Percentiles rank a stretch among this genome's conserved stretches.
These are phyloP conservation scores for Neurospora discreta DNA, from an alignment of 495 filamentous ascomycete genomes.

Conservation along the genomic window DNA sequence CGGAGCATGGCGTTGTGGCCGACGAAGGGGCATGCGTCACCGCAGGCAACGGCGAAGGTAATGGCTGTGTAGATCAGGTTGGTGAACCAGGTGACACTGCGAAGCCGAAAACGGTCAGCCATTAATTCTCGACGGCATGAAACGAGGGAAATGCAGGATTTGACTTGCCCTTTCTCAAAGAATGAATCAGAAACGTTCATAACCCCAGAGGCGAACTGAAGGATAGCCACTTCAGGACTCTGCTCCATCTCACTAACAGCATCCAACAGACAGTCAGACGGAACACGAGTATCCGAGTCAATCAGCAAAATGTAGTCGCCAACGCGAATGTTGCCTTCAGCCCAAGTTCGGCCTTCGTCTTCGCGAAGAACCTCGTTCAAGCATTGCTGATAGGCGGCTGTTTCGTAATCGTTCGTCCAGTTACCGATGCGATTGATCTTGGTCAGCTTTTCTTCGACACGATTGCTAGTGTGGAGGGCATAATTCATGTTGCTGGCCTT, in stretches of 20 bases:
- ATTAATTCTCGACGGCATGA: neutral
- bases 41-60: constrained; percentile 52
- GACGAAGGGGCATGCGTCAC: constrained; percentile 59
- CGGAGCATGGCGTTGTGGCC: constrained; percentile 62
- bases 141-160: neutral
- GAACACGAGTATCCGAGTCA: constrained; percentile 59
- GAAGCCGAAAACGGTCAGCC: constrained; percentile 1
- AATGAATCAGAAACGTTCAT: constrained; percentile 55
- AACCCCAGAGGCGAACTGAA: constrained; percentile 58
- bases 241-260: constrained; percentile 62
- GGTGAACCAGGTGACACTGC: constrained; percentile 58
- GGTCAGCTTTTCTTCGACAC: constrained; percentile 48
- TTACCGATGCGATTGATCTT: constrained; percentile 25
- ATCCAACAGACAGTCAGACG: constrained; percentile 55
- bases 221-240: constrained; percentile 57
- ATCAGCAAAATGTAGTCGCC: constrained; percentile 60
- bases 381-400: constrained; percentile 35
- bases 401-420: constrained; percentile 44
- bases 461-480: constrained; percentile 44
- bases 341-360: constrained; percentile 53
- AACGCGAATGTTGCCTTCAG: constrained; percentile 57
- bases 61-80: constrained; percentile 63
- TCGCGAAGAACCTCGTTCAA: constrained; percentile 43
- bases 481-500: constrained; percentile 71
- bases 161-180: constrained; percentile 45